Percentiles rank a stretch among this genome's conserved stretches.
phyloP scores from a whole-genome alignment of 106 monocot species.

The Dendrobium officinale region DNA sequence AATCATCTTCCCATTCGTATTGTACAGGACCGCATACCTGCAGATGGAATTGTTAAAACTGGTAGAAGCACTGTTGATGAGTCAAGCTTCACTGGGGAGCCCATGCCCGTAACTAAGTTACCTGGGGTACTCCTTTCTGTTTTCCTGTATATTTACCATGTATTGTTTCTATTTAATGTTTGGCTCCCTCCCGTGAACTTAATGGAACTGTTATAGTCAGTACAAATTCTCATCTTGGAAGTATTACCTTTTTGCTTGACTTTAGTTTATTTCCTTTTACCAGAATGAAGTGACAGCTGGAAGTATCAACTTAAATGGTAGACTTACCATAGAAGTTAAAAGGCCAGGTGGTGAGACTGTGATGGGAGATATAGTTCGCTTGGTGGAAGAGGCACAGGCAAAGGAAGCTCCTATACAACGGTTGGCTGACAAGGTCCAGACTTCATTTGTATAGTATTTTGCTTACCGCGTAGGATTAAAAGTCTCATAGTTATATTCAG shows the following conservation, averaged over 20 bases:
- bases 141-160: neutral
- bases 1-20: constrained; percentile 9
- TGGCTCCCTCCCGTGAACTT: neutral
- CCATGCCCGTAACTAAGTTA: constrained; percentile 87
- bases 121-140: constrained; percentile 56
- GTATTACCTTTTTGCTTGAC: neutral
- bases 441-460: neutral
- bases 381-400: constrained; percentile 96
- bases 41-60: constrained; percentile 87
- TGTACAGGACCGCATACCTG: constrained; percentile 90
- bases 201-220: neutral
- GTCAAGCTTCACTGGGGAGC: constrained; percentile 97
- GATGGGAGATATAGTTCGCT: constrained; percentile 92
- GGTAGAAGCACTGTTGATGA: constrained; percentile 97
- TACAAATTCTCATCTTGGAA: neutral
- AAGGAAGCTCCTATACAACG: constrained; percentile 96
- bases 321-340: constrained; percentile 87
- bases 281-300: constrained; percentile 92
- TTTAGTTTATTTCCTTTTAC: constrained; percentile 7
- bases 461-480: neutral
- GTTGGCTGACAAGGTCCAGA: constrained; percentile 82
- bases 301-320: constrained; percentile 94
- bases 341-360: constrained; percentile 95
- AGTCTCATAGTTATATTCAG: no score
- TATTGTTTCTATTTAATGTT: neutral